phyloP scores from a whole-genome alignment of 805 yeast species.

The Saturnispora gosingensis region DNA sequence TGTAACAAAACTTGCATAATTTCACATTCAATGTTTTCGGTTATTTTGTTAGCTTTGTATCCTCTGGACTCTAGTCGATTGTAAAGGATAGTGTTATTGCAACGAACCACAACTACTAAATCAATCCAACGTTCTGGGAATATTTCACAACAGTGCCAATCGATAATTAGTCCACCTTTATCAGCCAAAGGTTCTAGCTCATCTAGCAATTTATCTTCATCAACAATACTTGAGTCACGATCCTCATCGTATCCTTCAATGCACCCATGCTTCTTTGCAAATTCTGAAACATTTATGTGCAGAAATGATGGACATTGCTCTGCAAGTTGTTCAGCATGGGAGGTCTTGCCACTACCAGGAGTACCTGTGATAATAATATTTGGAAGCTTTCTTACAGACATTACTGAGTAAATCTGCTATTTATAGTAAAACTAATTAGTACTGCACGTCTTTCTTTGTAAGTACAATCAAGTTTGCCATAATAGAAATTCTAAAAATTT shows the following conservation, averaged over 20 bases:
- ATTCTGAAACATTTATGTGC: constrained; percentile 63
- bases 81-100: constrained; percentile 61
- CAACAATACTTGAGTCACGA: constrained; percentile 80
- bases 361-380: constrained; percentile 92
- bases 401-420: constrained; percentile 2
- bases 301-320: constrained; percentile 40
- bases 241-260: constrained; percentile 80
- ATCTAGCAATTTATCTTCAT: constrained; percentile 84
- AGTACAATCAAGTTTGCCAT: too few species aligned
- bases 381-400: constrained; percentile 36
- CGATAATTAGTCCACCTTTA: constrained; percentile 82
- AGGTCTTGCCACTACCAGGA: constrained; percentile 83
- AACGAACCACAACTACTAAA: constrained; percentile 78
- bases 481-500: not conserved
- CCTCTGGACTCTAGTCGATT: constrained; percentile 72
- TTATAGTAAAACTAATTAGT: not conserved
- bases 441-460: not conserved
- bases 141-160: constrained; percentile 96
- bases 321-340: constrained; percentile 51
- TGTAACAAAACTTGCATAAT: constrained; percentile 86
- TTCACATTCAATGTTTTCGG: constrained; percentile 91
- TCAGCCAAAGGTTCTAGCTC: constrained; percentile 67
- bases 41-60: constrained; percentile 72
- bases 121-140: constrained; percentile 92
- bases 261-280: constrained; percentile 69